Percentiles rank a stretch among this genome's conserved stretches.
Evolutionary conservation across 2,329 filamentous ascomycete genomes (phyloP).

Genomic region (Hypoxylon sp.): DNA sequence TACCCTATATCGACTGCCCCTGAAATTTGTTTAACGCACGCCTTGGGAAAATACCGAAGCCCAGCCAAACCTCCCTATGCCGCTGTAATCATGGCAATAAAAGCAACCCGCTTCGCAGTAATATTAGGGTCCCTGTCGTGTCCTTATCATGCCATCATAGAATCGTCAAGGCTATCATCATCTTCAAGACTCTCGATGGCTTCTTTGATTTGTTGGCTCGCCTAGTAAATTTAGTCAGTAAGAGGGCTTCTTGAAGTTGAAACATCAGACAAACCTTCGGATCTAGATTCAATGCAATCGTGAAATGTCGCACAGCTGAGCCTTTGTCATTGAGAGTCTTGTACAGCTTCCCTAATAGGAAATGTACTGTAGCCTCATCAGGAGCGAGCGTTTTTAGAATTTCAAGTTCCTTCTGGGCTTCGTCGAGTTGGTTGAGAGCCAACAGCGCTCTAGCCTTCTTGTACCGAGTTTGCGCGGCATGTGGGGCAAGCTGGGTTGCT

Average conservation of each 20-base stretch:
- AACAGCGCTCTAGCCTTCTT: constrained; percentile 92
- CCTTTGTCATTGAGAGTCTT: constrained; percentile 80
- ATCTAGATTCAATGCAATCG: constrained; percentile 93
- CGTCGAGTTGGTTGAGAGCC: constrained; percentile 77
- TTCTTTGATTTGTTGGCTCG: constrained; percentile 94
- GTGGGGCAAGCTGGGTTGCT: constrained; percentile 85
- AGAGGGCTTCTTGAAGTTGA: neutral
- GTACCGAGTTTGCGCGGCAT: constrained; percentile 87
- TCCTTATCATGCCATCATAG: constrained; percentile 70
- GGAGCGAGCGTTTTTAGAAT: constrained; percentile 92
- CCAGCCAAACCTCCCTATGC: constrained; percentile 28
- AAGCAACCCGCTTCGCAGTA: constrained; percentile 29
- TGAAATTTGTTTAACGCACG: constrained; percentile 31
- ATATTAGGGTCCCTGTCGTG: constrained; percentile 35
- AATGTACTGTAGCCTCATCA: constrained; percentile 96
- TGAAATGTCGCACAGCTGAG: constrained; percentile 92
- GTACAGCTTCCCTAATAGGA: constrained; percentile 89
- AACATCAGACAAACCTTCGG: constrained; percentile 80
- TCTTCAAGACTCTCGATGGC: constrained; percentile 94
- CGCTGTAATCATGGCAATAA: constrained; percentile 32
- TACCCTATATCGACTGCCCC: constrained; percentile 26
- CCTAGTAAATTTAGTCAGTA: constrained; percentile 66
- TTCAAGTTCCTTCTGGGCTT: constrained; percentile 85
- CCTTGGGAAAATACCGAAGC: constrained; percentile 26
- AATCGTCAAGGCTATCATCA: constrained; percentile 78